Base-by-base conservation (phyloP, 2,329 filamentous ascomycete genomes). In the Massarina eburnea region DNA sequence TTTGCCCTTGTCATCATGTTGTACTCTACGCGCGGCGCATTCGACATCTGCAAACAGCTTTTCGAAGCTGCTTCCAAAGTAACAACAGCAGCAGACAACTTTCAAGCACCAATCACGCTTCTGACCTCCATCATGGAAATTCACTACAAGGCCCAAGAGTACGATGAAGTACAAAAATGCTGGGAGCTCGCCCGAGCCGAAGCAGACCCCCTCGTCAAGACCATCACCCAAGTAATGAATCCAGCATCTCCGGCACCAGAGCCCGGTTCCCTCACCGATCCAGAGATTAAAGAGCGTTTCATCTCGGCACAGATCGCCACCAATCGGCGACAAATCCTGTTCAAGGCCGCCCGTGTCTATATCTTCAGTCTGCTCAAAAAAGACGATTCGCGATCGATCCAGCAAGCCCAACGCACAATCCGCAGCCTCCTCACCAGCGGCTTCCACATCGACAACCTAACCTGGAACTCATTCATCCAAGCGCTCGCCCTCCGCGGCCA, bases 391-490 rank as follows among this genome's bases (percentile, higher is more conserved):
- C 36, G 49, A 8, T 54, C 65, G 10, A 49, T 72, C 10, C 52
- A 69, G 34, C 37, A 58, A 49, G 63, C 64, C 22, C 49, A 68
- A 27, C 40, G 48, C 17, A 62, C 62, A 5, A 55, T 91, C 21
- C 67, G 76, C 18, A 68, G 78, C n/a, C 73, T 91, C 9, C 73
- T 81, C 8, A 64, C 67, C 1, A 76, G 79, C 32, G 92, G 91
- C 9, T 96, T 92, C 73, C 73, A 75, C 21, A 71, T 96, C 46
- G 85, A 89, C 61, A 85, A 81, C 64, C 80, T 79, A 58, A 91
- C 89, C 56, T 95, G 90, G 90, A 94, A 95, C 64, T 77, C 80
- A 40, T 84, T 88, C 53, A 79, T 96, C 44, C 82, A 86, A 58
- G 71, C 78, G 40, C 81, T 96, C 21, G 81, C 83, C 19, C 73